A percentile compares a stretch with the other conserved stretches of the same genome.
phyloP scores from a whole-genome alignment of 257 asterid genomes.

The Agastache rugosa region DNA sequence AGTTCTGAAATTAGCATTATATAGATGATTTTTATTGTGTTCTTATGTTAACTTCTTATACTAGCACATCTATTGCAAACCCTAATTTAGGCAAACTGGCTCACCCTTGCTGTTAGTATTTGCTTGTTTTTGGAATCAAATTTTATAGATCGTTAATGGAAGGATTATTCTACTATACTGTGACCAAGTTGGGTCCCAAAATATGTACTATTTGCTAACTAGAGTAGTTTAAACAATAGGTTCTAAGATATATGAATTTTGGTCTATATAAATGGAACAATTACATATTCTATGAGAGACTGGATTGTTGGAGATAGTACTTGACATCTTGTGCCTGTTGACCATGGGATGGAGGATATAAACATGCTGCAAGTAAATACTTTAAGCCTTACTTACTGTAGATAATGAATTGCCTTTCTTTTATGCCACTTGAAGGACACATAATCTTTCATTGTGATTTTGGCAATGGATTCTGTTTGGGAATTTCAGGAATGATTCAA shows the following conservation, averaged over 20 bases:
- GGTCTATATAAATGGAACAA: neutral
- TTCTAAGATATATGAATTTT: constrained; percentile 15
- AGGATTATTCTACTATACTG: constrained; percentile 18
- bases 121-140: constrained; percentile 17
- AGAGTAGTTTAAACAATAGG: constrained; percentile 16
- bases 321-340: constrained; percentile 23
- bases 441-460: constrained; percentile 10
- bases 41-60: neutral
- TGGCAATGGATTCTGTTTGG: constrained; percentile 4
- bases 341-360: constrained; percentile 8
- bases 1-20: constrained; percentile 17
- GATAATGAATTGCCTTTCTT: constrained; percentile 7
- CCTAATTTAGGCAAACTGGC: constrained; percentile 16
- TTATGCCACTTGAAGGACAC: constrained; percentile 1
- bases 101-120: constrained; percentile 6
- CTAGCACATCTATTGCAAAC: neutral
- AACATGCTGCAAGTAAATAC: constrained; percentile 8
- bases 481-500: constrained; percentile 12
- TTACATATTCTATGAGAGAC: constrained; percentile 12
- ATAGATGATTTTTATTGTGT: constrained; percentile 5
- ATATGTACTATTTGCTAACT: constrained; percentile 7
- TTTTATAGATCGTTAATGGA: constrained; percentile 14
- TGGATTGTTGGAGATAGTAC: neutral
- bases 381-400: neutral
- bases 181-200: constrained; percentile 12